phyloP scores from a whole-genome alignment of 352 stramenopile species.

The Phytophthora quininea region DNA sequence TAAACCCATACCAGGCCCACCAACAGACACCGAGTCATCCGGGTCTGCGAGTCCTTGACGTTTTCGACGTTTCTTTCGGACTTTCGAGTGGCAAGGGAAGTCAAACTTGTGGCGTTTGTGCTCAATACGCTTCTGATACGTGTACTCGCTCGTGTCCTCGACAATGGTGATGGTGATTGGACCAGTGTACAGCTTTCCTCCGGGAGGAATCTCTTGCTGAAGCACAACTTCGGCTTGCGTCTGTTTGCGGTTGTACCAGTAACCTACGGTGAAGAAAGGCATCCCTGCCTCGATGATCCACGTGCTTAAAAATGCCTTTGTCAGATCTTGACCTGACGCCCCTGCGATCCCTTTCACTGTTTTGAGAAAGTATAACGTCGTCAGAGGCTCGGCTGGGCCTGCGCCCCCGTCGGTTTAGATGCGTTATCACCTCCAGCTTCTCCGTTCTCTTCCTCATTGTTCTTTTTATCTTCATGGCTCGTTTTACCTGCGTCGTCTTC shows the following conservation, averaged over 20 bases:
- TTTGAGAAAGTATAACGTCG: conserved; percentile 80
- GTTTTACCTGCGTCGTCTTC: conserved; percentile 36
- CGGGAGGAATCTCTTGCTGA: conserved; percentile 81
- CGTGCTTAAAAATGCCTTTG: conserved; percentile 77
- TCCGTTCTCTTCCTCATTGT: conserved; percentile 44
- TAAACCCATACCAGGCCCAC: conserved; percentile 78
- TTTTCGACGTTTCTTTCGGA: conserved; percentile 87
- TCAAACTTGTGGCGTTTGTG: conserved; percentile 88
- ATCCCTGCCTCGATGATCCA: conserved; percentile 87
- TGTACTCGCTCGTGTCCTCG: conserved; percentile 85
- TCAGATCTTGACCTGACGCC: conserved; percentile 75
- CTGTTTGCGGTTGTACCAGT: conserved; percentile 91
- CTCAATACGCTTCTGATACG: conserved; percentile 84
- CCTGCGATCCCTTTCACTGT: conserved; percentile 84
- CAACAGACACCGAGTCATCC: conserved; percentile 81
- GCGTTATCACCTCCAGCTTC: conserved; percentile 24
- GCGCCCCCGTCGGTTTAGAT: conserved; percentile 16
- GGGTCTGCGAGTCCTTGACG: conserved; percentile 79
- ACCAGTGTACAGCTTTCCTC: conserved; percentile 80
- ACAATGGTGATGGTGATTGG: conserved; percentile 87
- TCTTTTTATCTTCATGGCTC: conserved; percentile 27
- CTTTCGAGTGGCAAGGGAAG: conserved; percentile 86
- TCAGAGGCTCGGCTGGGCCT: conserved; percentile 57
- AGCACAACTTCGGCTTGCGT: conserved; percentile 86
- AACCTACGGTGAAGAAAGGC: conserved; percentile 87